Percentiles rank a stretch among this genome's conserved stretches.
phyloP scores from a whole-genome alignment of 2,329 filamentous ascomycete species.

The Anthostomella pinea region DNA sequence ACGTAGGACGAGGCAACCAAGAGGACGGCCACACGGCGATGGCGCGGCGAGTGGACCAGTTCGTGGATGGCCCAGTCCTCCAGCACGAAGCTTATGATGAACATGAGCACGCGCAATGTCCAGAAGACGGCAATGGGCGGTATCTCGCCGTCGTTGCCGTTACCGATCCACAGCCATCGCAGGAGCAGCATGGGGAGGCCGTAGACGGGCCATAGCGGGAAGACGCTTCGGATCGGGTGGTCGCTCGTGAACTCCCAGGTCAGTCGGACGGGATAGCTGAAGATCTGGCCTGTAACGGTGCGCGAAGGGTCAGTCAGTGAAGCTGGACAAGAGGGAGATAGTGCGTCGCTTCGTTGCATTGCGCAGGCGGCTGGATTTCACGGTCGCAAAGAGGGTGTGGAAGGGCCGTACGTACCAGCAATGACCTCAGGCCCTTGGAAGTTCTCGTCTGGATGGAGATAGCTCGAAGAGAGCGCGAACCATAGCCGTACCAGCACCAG shows the following conservation, averaged over 20 bases:
- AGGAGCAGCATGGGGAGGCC: slow-evolving; percentile 90
- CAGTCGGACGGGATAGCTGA: slow-evolving; percentile 81
- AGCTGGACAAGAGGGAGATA: neutral
- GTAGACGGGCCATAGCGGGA: slow-evolving; percentile 94
- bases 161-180: slow-evolving; percentile 88
- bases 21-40: slow-evolving; percentile 71
- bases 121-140: slow-evolving; percentile 88
- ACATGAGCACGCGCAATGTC: slow-evolving; percentile 85
- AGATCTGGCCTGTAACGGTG: slow-evolving; percentile 70
- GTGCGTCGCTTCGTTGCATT: slow-evolving; percentile 2
- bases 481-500: slow-evolving; percentile 85
- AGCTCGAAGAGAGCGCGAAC: slow-evolving; percentile 92
- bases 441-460: slow-evolving; percentile 97
- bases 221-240: slow-evolving; percentile 88
- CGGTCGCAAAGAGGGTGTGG: slow-evolving; percentile 1
- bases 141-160: slow-evolving; percentile 71
- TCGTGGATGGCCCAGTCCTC: slow-evolving; percentile 98
- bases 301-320: slow-evolving; percentile 13
- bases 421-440: slow-evolving; percentile 98
- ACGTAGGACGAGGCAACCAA: slow-evolving; percentile 95
- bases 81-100: slow-evolving; percentile 89
- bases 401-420: slow-evolving; percentile 64
- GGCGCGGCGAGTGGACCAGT: slow-evolving; percentile 71
- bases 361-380: too few species aligned
- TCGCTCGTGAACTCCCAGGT: slow-evolving; percentile 96